phyloP scores from a whole-genome alignment of 306 rosid genomes.

The Fragaria nilgerrensis region DNA sequence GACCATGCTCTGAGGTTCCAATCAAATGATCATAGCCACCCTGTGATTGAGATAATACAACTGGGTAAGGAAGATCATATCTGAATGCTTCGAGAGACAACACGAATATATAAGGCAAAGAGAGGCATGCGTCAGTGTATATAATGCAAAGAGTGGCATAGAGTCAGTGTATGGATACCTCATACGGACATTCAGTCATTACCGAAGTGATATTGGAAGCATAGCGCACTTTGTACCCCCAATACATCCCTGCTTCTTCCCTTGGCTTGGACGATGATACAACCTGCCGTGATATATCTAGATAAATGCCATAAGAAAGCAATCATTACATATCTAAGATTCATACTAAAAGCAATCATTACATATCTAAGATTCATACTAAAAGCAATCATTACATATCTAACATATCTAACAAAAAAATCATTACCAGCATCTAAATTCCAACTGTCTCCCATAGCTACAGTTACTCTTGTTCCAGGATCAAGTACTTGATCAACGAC shows the following conservation, averaged over 20 bases:
- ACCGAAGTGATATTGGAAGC: constrained; percentile 74
- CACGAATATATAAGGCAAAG: neutral
- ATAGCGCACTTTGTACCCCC: constrained; percentile 97
- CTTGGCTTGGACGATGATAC: constrained; percentile 73
- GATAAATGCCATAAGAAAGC: constrained; percentile 25
- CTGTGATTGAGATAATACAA: constrained; percentile 40
- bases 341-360: neutral
- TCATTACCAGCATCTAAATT: constrained; percentile 65
- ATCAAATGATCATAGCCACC: constrained; percentile 88
- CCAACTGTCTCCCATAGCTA: constrained; percentile 91
- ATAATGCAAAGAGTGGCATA: neutral
- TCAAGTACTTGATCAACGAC: constrained; percentile 69
- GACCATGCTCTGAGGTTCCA: constrained; percentile 98
- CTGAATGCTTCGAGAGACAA: constrained; percentile 12
- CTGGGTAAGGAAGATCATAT: constrained; percentile 9
- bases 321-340: constrained; percentile 10
- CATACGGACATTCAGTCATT: constrained; percentile 53
- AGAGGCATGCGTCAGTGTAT: constrained; percentile 9
- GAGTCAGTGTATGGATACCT: constrained; percentile 46
- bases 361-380: constrained; percentile 10
- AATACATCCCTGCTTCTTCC: constrained; percentile 76
- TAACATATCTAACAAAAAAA: neutral
- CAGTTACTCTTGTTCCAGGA: constrained; percentile 84
- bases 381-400: neutral
- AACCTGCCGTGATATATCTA: constrained; percentile 58